Evolutionary conservation across 208 protist genomes (phyloP).

Genomic region (Trypanosoma avium): DNA sequence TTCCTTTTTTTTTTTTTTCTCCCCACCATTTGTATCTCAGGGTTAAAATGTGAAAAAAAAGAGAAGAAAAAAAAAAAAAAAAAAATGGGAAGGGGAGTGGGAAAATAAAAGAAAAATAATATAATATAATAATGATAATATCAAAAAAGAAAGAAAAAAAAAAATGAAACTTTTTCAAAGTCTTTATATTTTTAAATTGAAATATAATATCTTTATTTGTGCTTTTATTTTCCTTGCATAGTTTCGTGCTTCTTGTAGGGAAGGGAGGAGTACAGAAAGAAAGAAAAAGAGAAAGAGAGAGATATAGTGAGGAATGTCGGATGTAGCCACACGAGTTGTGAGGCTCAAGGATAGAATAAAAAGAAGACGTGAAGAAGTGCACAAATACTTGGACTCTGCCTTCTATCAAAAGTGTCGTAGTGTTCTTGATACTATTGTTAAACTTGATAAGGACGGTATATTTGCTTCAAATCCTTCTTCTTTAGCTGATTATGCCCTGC

Average conservation of each 20-base stretch:
- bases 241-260: background rate
- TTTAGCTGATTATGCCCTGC: slow-evolving; percentile 48
- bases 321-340: slow-evolving; percentile 13
- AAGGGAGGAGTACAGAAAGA: background rate
- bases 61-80: no score
- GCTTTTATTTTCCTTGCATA: slow-evolving; percentile 4
- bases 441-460: slow-evolving; percentile 37
- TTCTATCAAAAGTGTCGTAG: slow-evolving; percentile 66
- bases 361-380: slow-evolving; percentile 50
- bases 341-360: slow-evolving; percentile 50
- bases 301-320: slow-evolving; percentile 15
- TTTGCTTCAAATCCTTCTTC: slow-evolving; percentile 56
- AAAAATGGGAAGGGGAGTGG: no score
- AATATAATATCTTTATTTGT: no score
- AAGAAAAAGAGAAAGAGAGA: background rate
- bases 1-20: no score
- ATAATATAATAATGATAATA: no score
- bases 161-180: no score
- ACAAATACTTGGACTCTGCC: slow-evolving; percentile 46
- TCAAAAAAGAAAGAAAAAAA: no score
- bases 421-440: slow-evolving; percentile 34
- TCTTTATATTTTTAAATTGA: no score
- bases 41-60: no score
- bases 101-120: no score
- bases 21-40: no score